Conservation (phyloP, 2,329 filamentous ascomycete species). For the Lecanosticta acicola region DNA sequence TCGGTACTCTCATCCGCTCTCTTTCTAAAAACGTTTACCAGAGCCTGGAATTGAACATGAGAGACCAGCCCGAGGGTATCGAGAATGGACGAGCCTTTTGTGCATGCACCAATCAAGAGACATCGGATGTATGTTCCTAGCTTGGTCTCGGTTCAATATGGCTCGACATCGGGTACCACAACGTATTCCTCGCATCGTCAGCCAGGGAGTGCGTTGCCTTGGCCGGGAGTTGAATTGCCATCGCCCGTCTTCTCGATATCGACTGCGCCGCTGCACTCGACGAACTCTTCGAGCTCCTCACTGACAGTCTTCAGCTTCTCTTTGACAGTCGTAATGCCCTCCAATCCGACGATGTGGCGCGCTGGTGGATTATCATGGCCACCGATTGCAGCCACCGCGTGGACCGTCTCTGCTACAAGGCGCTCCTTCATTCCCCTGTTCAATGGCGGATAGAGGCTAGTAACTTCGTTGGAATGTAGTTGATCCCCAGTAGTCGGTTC, state of each 20-base stretch:
- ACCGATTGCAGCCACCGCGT: constrained; percentile 84
- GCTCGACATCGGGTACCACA: neutral
- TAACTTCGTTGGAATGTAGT: constrained; percentile 46
- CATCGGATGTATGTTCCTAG: neutral
- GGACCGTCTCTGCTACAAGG: constrained; percentile 80
- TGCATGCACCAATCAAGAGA: neutral
- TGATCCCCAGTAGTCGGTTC: constrained; percentile 42
- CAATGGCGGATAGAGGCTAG: constrained; percentile 69
- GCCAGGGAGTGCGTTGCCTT: neutral
- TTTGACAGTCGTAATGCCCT: constrained; percentile 81
- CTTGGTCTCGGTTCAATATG: too few relatives aligned
- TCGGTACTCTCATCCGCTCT: too few relatives aligned
- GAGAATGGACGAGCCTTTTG: too few relatives aligned
- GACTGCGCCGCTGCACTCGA: constrained; percentile 79
- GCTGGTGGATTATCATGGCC: constrained; percentile 94
- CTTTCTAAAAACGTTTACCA: too few relatives aligned
- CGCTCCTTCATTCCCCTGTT: constrained; percentile 62
- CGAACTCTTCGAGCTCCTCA: constrained; percentile 93
- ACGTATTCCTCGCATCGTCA: neutral
- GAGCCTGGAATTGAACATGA: too few relatives aligned
- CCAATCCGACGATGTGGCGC: constrained; percentile 85
- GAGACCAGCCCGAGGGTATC: too few relatives aligned
- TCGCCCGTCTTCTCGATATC: constrained; percentile 52
- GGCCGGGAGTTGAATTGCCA: constrained; percentile 7
- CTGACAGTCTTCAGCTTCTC: constrained; percentile 96